A percentile compares a stretch with the other conserved stretches of the same genome.
Evolutionary conservation across 2,329 filamentous ascomycete genomes (phyloP).

Genomic region (Xylaria sp.): DNA sequence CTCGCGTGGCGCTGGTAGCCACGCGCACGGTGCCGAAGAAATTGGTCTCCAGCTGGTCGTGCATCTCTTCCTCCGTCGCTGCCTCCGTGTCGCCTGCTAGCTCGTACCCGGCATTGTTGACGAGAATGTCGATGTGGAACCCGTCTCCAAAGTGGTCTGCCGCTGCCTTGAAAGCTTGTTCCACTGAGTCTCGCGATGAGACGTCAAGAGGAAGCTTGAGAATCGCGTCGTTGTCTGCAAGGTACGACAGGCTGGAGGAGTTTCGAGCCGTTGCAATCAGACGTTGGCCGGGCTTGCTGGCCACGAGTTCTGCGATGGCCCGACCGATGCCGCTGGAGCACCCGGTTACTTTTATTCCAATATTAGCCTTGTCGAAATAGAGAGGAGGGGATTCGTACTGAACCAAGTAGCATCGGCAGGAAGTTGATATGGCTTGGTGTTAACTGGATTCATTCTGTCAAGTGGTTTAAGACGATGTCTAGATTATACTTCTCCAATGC

Average conservation of each 20-base stretch:
- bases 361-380: slow-evolving; percentile 4
- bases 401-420: slow-evolving; percentile 33
- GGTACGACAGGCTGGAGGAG: slow-evolving; percentile 24
- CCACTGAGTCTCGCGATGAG: slow-evolving; percentile 13
- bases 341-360: slow-evolving; percentile 27
- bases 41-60: slow-evolving; percentile 33
- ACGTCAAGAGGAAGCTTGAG: slow-evolving; percentile 31
- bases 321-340: slow-evolving; percentile 38
- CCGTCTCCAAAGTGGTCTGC: slow-evolving; percentile 19
- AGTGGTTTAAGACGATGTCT: not conserved
- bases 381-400: slow-evolving; percentile 5
- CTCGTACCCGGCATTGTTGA: slow-evolving; percentile 37
- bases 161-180: slow-evolving; percentile 26
- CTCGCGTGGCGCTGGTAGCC: slow-evolving; percentile 18
- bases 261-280: slow-evolving; percentile 35
- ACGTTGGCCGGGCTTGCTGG: slow-evolving; percentile 28
- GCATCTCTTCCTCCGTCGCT: slow-evolving; percentile 31
- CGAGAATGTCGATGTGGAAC: slow-evolving; percentile 33
- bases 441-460: slow-evolving; percentile 32
- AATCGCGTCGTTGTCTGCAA: slow-evolving; percentile 17
- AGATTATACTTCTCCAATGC: not conserved
- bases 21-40: slow-evolving; percentile 34
- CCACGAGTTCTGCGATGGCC: slow-evolving; percentile 30
- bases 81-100: slow-evolving; percentile 32
- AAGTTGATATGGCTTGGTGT: slow-evolving; percentile 35